Conservation (phyloP, 2,329 filamentous ascomycete species). For the Fusarium metavorans region DNA sequence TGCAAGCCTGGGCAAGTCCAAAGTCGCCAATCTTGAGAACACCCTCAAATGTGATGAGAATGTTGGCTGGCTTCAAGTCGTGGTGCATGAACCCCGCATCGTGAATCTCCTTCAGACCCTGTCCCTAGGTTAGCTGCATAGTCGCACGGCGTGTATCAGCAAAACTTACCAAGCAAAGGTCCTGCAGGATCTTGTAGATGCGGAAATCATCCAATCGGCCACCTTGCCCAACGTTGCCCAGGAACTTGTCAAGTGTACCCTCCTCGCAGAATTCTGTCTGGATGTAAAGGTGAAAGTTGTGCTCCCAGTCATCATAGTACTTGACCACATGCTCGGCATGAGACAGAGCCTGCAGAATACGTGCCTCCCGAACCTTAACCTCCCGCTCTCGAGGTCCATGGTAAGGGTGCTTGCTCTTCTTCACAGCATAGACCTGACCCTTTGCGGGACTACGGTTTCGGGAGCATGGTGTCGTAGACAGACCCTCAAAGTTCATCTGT, state of each 20-base stretch:
- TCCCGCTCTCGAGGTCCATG: conserved; percentile 84
- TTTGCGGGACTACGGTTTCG: conserved; percentile 66
- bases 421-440: conserved; percentile 85
- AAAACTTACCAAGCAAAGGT: conserved; percentile 80
- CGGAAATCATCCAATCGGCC: conserved; percentile 95
- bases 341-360: conserved; percentile 79
- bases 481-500: conserved; percentile 51
- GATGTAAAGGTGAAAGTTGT: conserved; percentile 88
- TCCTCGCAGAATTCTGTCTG: conserved; percentile 98
- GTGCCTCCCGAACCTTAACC: conserved; percentile 85
- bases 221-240: conserved; percentile 83
- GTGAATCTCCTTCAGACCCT: conserved; percentile 93
- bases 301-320: conserved; percentile 89
- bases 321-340: conserved; percentile 88
- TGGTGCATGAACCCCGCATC: conserved; percentile 87
- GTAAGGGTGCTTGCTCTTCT: conserved; percentile 88
- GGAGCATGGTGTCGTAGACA: conserved; percentile 59
- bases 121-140: conserved; percentile 20
- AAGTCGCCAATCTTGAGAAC: conserved; percentile 89
- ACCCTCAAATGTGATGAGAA: conserved; percentile 85
- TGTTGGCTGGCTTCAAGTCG: conserved; percentile 87
- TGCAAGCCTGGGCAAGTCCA: conserved; percentile 83
- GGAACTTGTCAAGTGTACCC: conserved; percentile 87
- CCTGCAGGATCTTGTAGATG: conserved; percentile 97
- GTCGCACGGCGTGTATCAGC: neutral